A percentile compares a stretch with the other conserved stretches of the same genome.
Evolutionary conservation across 2,329 filamentous ascomycete genomes (phyloP).

Genomic region (Beauveria sp.): DNA sequence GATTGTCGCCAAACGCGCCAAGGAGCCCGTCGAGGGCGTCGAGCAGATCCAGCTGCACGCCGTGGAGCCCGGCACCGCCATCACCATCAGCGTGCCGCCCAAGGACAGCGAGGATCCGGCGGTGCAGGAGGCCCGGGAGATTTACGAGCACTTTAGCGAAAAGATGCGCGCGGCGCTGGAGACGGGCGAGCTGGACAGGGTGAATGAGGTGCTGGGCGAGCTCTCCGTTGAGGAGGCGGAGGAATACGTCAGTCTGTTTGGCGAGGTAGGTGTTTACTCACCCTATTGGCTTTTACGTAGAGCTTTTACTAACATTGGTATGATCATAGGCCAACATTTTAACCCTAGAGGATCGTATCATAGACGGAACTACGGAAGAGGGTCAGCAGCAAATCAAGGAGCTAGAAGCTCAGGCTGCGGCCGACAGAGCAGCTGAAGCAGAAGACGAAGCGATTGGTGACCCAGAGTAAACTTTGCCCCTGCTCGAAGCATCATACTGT

Average conservation of each 20-base stretch:
- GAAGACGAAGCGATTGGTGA: slow-evolving; percentile 19
- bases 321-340: slow-evolving; percentile 64
- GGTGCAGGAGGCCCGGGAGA: slow-evolving; percentile 55
- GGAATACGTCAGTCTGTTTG: slow-evolving; percentile 70
- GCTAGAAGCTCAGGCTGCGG: slow-evolving; percentile 48
- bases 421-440: slow-evolving; percentile 18
- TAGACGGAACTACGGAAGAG: slow-evolving; percentile 88
- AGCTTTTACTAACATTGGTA: neutral
- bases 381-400: slow-evolving; percentile 71
- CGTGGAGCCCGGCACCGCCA: slow-evolving; percentile 85
- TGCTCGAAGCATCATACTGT: neutral
- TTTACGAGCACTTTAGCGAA: slow-evolving; percentile 78
- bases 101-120: slow-evolving; percentile 58
- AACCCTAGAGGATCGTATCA: slow-evolving; percentile 85
- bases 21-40: slow-evolving; percentile 58
- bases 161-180: slow-evolving; percentile 77
- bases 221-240: slow-evolving; percentile 87
- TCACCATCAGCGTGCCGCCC: slow-evolving; percentile 77
- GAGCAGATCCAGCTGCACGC: slow-evolving; percentile 98
- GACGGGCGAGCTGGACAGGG: slow-evolving; percentile 70
- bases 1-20: slow-evolving; percentile 50
- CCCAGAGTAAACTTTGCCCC: slow-evolving; percentile 29
- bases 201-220: slow-evolving; percentile 58
- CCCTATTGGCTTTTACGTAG: neutral
- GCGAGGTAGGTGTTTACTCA: slow-evolving; percentile 42